A percentile compares a stretch with the other conserved stretches of the same genome.
Evolutionary conservation across 768 basidiomycete species (phyloP).

Genomic region (Termitomyces sp.): DNA sequence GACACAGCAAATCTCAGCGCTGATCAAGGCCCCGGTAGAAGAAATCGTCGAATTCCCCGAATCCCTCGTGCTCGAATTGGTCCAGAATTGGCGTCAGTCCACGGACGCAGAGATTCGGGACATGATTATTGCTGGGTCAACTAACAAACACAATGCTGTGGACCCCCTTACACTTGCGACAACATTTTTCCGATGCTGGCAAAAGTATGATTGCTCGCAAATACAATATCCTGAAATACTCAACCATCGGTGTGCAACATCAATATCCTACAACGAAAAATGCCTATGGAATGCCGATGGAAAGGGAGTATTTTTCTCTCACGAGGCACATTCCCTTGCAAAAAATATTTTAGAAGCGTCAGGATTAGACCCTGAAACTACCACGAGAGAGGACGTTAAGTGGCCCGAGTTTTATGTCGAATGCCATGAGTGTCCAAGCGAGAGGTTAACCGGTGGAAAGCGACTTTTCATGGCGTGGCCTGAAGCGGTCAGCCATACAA

Average conservation of each 20-base stretch:
- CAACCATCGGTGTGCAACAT: background rate
- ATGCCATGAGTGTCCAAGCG: background rate
- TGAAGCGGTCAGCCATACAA: background rate
- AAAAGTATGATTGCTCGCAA: background rate
- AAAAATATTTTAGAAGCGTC: slow-evolving; percentile 3
- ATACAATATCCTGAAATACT: slow-evolving; percentile 1
- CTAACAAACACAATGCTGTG: background rate
- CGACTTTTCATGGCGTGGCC: slow-evolving; percentile 11
- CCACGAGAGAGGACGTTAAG: background rate
- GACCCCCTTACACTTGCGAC: slow-evolving; percentile 6
- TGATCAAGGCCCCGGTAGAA: background rate
- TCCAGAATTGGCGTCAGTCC: background rate
- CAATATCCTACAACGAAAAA: too few species aligned
- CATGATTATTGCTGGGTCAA: background rate
- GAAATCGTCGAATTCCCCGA: background rate
- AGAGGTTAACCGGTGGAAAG: background rate
- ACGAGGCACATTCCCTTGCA: background rate
- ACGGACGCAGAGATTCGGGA: background rate
- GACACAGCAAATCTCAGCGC: background rate
- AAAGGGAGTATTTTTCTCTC: background rate
- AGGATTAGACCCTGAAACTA: slow-evolving; percentile 6
- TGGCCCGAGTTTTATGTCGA: slow-evolving; percentile 2
- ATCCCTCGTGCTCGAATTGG: background rate
- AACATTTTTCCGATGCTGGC: slow-evolving; percentile 1
- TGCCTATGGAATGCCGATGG: background rate